phyloP scores from a whole-genome alignment of 306 rosid genomes.

The Arachis stenosperma region DNA sequence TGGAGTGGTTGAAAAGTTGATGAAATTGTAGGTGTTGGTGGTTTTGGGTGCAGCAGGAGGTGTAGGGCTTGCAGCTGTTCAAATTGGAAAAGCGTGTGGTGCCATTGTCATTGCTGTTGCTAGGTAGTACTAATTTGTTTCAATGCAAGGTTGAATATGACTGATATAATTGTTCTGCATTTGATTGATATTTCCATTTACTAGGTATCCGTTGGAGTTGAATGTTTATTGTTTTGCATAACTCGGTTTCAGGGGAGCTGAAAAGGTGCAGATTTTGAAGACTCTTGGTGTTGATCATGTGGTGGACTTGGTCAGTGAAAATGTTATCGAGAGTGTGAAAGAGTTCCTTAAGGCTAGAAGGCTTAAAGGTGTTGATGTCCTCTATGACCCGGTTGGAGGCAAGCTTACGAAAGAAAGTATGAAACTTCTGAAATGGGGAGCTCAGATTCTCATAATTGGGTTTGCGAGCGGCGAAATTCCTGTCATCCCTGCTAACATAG shows the following conservation, averaged over 20 bases:
- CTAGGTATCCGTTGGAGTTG: slow-evolving; percentile 1
- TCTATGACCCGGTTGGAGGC: slow-evolving; percentile 98
- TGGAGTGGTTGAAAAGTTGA: slow-evolving; percentile 13
- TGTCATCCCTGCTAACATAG: slow-evolving; percentile 84
- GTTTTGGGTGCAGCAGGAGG: slow-evolving; percentile 99
- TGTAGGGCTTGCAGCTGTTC: slow-evolving; percentile 92
- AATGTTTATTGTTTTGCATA: slow-evolving; percentile 27
- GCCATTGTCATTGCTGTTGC: slow-evolving; percentile 93
- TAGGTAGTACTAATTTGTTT: slow-evolving; percentile 52
- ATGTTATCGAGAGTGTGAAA: slow-evolving; percentile 68
- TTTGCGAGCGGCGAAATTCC: slow-evolving; percentile 96
- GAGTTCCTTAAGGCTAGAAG: slow-evolving; percentile 68
- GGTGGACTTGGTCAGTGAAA: slow-evolving; percentile 69
- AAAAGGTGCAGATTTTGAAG: slow-evolving; percentile 77
- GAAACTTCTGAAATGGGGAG: slow-evolving; percentile 91
- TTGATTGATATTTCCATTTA: neutral
- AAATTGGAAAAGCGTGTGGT: slow-evolving; percentile 85
- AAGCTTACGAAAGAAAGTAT: slow-evolving; percentile 72
- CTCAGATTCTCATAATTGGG: slow-evolving; percentile 85
- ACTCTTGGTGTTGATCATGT: slow-evolving; percentile 86
- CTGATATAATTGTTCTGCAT: slow-evolving; percentile 11
- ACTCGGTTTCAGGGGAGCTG: slow-evolving; percentile 68
- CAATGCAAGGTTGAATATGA: neutral
- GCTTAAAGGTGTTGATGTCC: slow-evolving; percentile 88
- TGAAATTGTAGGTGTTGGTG: slow-evolving; percentile 67